Base-by-base conservation (phyloP, 2,329 filamentous ascomycete species). In the Cytospora schulzeri region DNA sequence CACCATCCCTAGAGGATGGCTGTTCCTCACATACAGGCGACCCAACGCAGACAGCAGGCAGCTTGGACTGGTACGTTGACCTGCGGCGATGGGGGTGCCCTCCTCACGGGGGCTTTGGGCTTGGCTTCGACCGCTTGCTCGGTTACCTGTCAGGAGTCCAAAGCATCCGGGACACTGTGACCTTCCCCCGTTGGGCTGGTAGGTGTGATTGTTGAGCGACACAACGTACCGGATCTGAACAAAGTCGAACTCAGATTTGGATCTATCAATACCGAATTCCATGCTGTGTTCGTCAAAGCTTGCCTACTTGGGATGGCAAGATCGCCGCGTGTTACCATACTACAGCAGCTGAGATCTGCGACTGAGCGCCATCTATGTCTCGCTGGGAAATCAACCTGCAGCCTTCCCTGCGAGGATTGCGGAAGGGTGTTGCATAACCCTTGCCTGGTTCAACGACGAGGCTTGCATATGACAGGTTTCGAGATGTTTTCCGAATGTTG, bases 11-110 rank as follows among this genome's bases (percentile, higher is more conserved):
- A 28, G 67, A 68, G 12, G 68, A 61, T 54, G 68, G 56, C 53
- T 66, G 54, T 12, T 57, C 62, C 17, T 77, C 28, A 64, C 69
- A 45, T 69, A 50, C 33, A 53, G 57, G 60, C 26, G 58, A 57
- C 45, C 15, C 63, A 19, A 56, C 58, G 33, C 45, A 57, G 35
- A 26, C 57, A 35, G 38, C 57, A 55, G 62, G 52, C 50, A 60
- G 38, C 53, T 76, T 97, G 62, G 85, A 89, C 69, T 97, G 93
- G 93, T 97, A 97, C 74, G 81, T 92, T 28, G 93, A 97, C 75
- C 83, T 97, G 66, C 88, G 93, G 66, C 88, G 90, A 69, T 97
- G 92, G 85, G 93, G 93, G n/a, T 93, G 90, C 70, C 91, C 92
- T 63, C 92, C 92, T 41, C 93, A 97, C 72, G 93, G 93, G 51